Evolutionary conservation across 352 stramenopile species (phyloP), one percentile per base, ranked within the genome.

Genomic region (Phytophthora fragariae): DNA sequence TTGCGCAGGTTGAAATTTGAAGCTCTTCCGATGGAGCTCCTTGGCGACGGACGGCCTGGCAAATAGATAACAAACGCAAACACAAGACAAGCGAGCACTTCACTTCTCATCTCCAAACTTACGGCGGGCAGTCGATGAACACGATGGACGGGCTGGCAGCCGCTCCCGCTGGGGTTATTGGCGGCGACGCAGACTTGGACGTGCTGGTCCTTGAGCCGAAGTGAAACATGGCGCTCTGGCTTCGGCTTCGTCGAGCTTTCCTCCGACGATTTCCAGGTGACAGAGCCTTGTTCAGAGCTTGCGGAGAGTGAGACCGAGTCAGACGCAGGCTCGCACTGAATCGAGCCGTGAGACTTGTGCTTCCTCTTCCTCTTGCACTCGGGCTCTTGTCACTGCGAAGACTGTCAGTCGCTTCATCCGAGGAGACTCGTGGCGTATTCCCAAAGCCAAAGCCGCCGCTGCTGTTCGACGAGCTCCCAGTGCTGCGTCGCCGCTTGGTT

Each of bases 61-160:
- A 37, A 68, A 72, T 62, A 62, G 50, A 67, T 62, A 67, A 19
- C 60, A 59, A 68, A 46, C 15, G 54, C 54, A 62, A 62, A 56
- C 33, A 54, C 37, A 46, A 19, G 7, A 44, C 41, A 70, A 41
- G 55, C 53, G 62, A 50, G 15, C 8, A n/a, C 11, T 53, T 11
- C 37, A 44, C 37, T 44, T 44, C 37, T 12, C 37, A 21, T 62
- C 37, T 46, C 46, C 39, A 60, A 15, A 53, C 58, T 60, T 73
- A 73, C 58, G 59, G 67, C 24, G 53, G 57, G 27, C 73, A 80
- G 55, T 80, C 73, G 52, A 80, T 80, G 61, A 77, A 80, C 46
- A 80, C 58, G 46, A 80, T 72, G 39, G 73, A 77, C 55, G 65
- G 69, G 4, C 19, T 58, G 39, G 70, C 57, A 14, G 35, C 19